A percentile compares a stretch with the other conserved stretches of the same genome.
These are phyloP conservation scores for Phascolomyces articulosus DNA, from an alignment of 371 early-diverging fungal genomes.

Conservation along the genomic window DNA sequence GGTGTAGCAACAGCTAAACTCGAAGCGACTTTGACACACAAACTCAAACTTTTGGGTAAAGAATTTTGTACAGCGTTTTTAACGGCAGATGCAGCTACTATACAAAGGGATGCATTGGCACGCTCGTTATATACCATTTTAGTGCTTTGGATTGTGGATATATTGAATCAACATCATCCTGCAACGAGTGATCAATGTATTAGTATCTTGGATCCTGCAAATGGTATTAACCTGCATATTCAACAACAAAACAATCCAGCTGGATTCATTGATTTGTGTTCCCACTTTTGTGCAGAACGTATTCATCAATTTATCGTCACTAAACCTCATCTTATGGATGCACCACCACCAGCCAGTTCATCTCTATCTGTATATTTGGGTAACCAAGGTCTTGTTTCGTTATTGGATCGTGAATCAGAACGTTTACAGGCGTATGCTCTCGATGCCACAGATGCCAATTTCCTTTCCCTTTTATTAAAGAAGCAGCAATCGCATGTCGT, in stretches of 20 bases:
- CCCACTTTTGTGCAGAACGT: slow-evolving; percentile 88
- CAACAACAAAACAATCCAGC: slow-evolving; percentile 25
- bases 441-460: slow-evolving; percentile 46
- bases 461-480: slow-evolving; percentile 24
- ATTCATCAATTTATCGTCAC: slow-evolving; percentile 49
- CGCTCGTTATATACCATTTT: slow-evolving; percentile 75
- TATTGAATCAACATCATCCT: slow-evolving; percentile 71
- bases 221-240: slow-evolving; percentile 42
- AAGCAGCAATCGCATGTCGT: slow-evolving; percentile 1
- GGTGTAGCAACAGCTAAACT: slow-evolving; percentile 64
- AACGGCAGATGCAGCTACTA: slow-evolving; percentile 64
- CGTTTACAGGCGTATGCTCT: slow-evolving; percentile 39
- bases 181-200: slow-evolving; percentile 35
- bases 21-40: slow-evolving; percentile 70
- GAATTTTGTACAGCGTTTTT: slow-evolving; percentile 86
- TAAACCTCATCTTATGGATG: background rate
- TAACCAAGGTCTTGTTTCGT: slow-evolving; percentile 19
- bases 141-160: slow-evolving; percentile 78
- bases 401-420: slow-evolving; percentile 34
- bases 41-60: slow-evolving; percentile 59
- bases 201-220: slow-evolving; percentile 76
- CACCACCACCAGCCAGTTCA: slow-evolving; percentile 11
- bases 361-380: background rate
- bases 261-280: slow-evolving; percentile 78
- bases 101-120: slow-evolving; percentile 74